These are phyloP conservation scores for Juncus inflexus DNA, from an alignment of 176 grass and related monocot genomes.

Conservation along the genomic window DNA sequence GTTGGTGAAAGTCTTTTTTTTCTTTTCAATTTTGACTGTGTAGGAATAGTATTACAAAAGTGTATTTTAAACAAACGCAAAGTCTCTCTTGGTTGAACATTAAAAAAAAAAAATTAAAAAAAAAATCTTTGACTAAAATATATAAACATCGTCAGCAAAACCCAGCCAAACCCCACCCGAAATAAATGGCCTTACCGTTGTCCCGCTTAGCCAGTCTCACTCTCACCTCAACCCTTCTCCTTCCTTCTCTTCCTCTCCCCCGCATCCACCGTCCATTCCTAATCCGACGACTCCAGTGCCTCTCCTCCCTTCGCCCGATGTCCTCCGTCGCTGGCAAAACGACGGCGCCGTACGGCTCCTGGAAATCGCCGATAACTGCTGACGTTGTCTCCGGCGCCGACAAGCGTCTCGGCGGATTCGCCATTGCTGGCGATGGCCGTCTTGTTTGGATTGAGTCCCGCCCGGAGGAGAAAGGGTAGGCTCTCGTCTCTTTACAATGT, in stretches of 20 bases:
- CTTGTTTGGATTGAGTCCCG: slow-evolving; percentile 82
- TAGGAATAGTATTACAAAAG: too few species aligned
- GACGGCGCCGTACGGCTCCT: slow-evolving; percentile 67
- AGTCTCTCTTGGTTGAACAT: too few species aligned
- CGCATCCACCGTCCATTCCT: slow-evolving; percentile 23
- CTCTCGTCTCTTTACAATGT: background rate
- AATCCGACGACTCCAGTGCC: slow-evolving; percentile 23
- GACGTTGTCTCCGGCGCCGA: slow-evolving; percentile 58
- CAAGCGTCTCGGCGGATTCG: slow-evolving; percentile 55
- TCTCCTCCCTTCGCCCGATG: slow-evolving; percentile 14
- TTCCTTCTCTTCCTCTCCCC: background rate
- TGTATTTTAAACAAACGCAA: too few species aligned
- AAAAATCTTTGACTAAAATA: too few species aligned
- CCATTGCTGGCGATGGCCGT: slow-evolving; percentile 57
- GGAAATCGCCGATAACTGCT: slow-evolving; percentile 85
- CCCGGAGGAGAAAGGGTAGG: slow-evolving; percentile 76
- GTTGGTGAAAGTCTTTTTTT: too few species aligned
- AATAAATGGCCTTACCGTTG: slow-evolving; percentile 8
- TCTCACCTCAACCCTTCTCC: slow-evolving; percentile 1
- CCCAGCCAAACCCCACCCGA: too few species aligned
- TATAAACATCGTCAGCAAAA: too few species aligned
- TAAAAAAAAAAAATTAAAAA: too few species aligned
- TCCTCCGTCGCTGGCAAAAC: slow-evolving; percentile 31
- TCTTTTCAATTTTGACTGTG: too few species aligned
- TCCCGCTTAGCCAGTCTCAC: background rate